Conservation (phyloP, 768 basidiomycete genomes). For the Tylopilus rubrobrunneus region DNA sequence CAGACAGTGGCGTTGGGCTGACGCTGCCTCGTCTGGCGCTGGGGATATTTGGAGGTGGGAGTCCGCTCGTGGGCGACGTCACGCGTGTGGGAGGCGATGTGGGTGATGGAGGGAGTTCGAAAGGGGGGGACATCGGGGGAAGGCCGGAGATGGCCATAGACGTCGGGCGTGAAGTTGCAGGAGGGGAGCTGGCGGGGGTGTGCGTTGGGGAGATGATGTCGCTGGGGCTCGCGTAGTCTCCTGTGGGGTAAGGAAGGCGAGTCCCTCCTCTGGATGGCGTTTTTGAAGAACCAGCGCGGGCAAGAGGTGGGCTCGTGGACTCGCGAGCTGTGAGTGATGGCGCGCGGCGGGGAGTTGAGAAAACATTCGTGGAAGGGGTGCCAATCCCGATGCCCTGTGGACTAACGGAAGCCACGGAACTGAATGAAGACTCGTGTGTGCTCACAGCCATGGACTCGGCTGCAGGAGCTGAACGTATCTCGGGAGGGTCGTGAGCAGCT, state of each 20-base stretch:
- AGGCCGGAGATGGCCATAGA: constrained; percentile 46
- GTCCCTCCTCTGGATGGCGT: constrained; percentile 29
- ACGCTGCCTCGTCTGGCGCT: constrained; percentile 49
- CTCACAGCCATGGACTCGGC: constrained; percentile 44
- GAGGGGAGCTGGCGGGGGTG: constrained; percentile 47
- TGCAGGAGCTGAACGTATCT: constrained; percentile 43
- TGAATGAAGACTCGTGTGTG: constrained; percentile 25
- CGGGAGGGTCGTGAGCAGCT: constrained; percentile 40
- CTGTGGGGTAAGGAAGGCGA: constrained; percentile 77
- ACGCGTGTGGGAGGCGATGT: constrained; percentile 23
- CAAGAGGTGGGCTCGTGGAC: constrained; percentile 61
- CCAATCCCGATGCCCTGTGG: constrained; percentile 11
- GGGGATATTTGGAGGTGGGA: constrained; percentile 42
- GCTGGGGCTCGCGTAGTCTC: constrained; percentile 73
- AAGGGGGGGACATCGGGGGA: constrained; percentile 28
- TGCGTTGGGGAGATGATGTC: constrained; percentile 36
- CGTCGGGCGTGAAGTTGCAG: constrained; percentile 37
- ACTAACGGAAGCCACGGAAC: constrained; percentile 12
- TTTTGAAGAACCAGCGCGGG: constrained; percentile 40
- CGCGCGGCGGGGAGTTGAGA: constrained; percentile 29
- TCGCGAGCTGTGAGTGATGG: constrained; percentile 49
- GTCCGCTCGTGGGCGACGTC: constrained; percentile 25
- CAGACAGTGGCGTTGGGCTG: constrained; percentile 61
- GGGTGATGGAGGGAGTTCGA: constrained; percentile 16
- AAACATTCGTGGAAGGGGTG: constrained; percentile 10